Evolutionary conservation across 805 yeast genomes (phyloP), one percentile per base, ranked within the genome.

Genomic region (Candida maltosa): DNA sequence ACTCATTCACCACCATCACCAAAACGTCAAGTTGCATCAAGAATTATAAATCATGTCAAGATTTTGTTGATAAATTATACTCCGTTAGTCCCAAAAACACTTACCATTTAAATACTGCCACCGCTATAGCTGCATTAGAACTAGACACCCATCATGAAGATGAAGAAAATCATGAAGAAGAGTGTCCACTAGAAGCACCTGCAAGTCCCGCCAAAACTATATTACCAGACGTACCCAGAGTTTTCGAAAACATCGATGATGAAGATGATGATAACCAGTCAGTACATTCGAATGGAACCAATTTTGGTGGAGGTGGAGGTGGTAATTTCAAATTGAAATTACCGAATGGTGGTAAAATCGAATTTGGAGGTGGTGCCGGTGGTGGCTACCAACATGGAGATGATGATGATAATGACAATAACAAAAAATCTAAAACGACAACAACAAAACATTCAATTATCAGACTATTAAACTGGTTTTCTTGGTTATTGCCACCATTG

Each of bases 1-100:
- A 26, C 16, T 10, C 33, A 7, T 10, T 10, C 18, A 11, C 16
- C 8, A 23, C 35, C 6, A n/a, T n/a, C n/a, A n/a, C n/a, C n/a
- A n/a, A n/a, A n/a, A n/a, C n/a, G n/a, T n/a, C n/a, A n/a, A n/a
- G n/a, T n/a, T n/a, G n/a, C n/a, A 21, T 44, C 16, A 37, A 32
- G 15, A 44, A 47, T 20, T 45, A 40, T 26, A 41, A 48, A 29
- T 48, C 60, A 6, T 49, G 54, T 34, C 47, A 47, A 27, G 45
- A 49, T 14, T 37, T 60, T 32, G 56, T 60, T n/a, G 70, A 65
- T 31, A 57, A 54, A 34, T 43, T 63, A 19, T 65, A 62, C 39
- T 59, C 70, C 1, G 63, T 66, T 5, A 62, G 69, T 3, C 72
- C 72, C 1, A 62, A 51, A 31, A 63, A 66, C 38, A 65, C 72